These are phyloP conservation scores for Begonia masoniana DNA, from an alignment of 306 rosid genomes.

Conservation along the genomic window DNA sequence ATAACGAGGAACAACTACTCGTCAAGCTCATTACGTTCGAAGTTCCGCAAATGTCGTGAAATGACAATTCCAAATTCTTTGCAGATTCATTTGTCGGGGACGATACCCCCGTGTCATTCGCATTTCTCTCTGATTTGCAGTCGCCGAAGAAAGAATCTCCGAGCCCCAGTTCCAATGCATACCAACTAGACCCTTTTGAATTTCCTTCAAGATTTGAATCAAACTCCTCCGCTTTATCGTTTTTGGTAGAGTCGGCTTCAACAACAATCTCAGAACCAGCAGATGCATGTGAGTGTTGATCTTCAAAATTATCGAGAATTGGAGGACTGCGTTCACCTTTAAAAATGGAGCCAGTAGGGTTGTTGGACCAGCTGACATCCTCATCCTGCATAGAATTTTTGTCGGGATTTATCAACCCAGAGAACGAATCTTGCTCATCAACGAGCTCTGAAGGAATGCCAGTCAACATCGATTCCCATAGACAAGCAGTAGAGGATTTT, in stretches of 20 bases:
- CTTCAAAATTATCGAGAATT: slow-evolving; percentile 23
- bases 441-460: slow-evolving; percentile 11
- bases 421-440: slow-evolving; percentile 21
- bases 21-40: slow-evolving; percentile 22
- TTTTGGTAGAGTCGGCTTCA: slow-evolving; percentile 22
- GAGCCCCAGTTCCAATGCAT: slow-evolving; percentile 10
- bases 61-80: slow-evolving; percentile 15
- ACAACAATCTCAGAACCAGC: slow-evolving; percentile 19
- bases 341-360: slow-evolving; percentile 5
- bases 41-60: slow-evolving; percentile 5
- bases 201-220: slow-evolving; percentile 19
- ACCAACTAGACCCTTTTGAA: slow-evolving; percentile 17
- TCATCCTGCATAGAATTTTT: slow-evolving; percentile 11
- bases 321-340: slow-evolving; percentile 17
- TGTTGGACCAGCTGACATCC: slow-evolving; percentile 8
- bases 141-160: slow-evolving; percentile 14
- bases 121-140: slow-evolving; percentile 15
- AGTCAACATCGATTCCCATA: slow-evolving; percentile 28
- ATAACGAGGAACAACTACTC: slow-evolving; percentile 33
- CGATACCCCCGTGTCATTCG: slow-evolving; percentile 15
- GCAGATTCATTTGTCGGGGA: slow-evolving; percentile 13
- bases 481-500: slow-evolving; percentile 14
- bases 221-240: slow-evolving; percentile 13
- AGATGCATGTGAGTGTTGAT: slow-evolving; percentile 28
- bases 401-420: slow-evolving; percentile 10